Evolutionary conservation across 345 rosid species (phyloP).

Genomic region (Gossypium sturtianum): DNA sequence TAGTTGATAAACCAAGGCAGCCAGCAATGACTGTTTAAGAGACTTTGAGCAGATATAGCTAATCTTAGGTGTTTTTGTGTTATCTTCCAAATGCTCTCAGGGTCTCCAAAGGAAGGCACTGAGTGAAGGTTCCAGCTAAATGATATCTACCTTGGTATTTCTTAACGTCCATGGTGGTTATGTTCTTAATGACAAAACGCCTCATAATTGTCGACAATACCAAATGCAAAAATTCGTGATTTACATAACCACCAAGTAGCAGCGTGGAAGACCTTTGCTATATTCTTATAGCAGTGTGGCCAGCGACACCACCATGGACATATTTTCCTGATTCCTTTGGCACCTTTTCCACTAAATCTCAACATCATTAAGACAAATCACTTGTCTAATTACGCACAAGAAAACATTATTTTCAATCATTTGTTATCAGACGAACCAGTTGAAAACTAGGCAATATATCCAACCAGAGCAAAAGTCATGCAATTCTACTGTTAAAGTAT

Average conservation of each 20-base stretch:
- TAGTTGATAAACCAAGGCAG: neutral
- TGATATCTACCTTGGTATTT: neutral
- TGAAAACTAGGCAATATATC: neutral
- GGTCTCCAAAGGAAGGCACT: too few species aligned
- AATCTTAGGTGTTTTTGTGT: constrained; percentile 27
- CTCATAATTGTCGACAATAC: too few species aligned
- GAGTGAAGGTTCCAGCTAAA: neutral
- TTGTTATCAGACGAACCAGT: neutral
- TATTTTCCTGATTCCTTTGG: neutral
- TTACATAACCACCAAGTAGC: too few species aligned
- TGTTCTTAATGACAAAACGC: too few species aligned
- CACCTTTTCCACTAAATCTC: neutral
- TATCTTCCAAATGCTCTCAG: constrained; percentile 8
- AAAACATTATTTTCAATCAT: neutral
- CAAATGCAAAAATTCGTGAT: too few species aligned
- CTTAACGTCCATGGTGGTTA: too few species aligned
- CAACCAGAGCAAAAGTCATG: neutral
- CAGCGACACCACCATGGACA: neutral
- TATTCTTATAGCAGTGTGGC: neutral
- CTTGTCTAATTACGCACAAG: neutral
- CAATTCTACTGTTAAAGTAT: neutral
- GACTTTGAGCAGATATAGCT: neutral
- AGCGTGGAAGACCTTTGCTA: too few species aligned
- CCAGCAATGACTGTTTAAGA: constrained; percentile 10
- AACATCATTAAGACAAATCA: neutral